Base-by-base conservation (phyloP, 106 monocot genomes). In the Platanthera guangdongensis region DNA sequence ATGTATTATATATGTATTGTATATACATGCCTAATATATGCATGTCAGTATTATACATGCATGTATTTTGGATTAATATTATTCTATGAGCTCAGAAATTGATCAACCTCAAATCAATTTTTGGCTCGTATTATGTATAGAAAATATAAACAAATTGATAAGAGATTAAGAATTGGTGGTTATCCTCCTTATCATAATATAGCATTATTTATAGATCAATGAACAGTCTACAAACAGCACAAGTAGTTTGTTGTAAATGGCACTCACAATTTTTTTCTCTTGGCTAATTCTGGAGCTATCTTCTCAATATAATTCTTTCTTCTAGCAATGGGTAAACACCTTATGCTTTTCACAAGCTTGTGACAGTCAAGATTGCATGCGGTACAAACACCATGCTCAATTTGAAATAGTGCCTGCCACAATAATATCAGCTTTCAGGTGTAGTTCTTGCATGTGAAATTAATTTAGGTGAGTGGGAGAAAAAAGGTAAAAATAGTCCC, bases 301-400 rank as follows among this genome's bases (percentile, higher is more conserved):
- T 79, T 84, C 52, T 80, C 57, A 68, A 99, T 82, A 67, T 92
- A 91, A 46, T 82, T 79, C 55, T 71, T 54, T 53, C 97, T 74
- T 51, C 65, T 86, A 78, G 62, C 74, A 47, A 83, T 57, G 12
- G 91, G 82, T 71, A 99, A 78, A 74, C 80, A 89, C 72, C 68
- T 94, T 75, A 94, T 82, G 59, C 75, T 69, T 78, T 81, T 79
- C 15, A 94, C 89, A 82, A 99, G 90, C 4, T 82, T 76, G 74
- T 83, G 90, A 77, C 97, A 99, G 78, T 99, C 97, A 22, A 99
- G 82, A 52, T 92, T 89, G 82, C 97, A 94, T 12, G 75, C 39
- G 47, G 77, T 53, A 74, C 97, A 99, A 22, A 94, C 77, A 77
- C 97, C 97, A 85, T 86, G 84, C 71, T 99, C 97, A 76, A 94